Percentiles rank a stretch among this genome's conserved stretches.
These are phyloP conservation scores for Kazachstania africana DNA, from an alignment of 805 yeast genomes.

Conservation along the genomic window DNA sequence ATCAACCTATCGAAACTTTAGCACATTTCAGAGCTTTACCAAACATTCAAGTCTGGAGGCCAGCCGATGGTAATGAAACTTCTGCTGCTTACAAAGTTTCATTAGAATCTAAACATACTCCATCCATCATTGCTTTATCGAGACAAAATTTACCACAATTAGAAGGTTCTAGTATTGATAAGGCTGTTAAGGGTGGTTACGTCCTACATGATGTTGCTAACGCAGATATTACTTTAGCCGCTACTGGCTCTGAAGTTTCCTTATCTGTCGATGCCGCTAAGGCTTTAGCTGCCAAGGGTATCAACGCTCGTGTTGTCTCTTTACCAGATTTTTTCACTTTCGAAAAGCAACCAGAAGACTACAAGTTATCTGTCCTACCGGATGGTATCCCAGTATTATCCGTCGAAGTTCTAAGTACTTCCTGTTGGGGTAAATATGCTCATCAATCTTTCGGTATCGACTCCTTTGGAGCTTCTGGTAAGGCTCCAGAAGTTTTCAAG, in stretches of 20 bases:
- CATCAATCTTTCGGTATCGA: conserved; percentile 94
- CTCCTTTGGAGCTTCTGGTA: conserved; percentile 95
- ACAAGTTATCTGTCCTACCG: conserved; percentile 80
- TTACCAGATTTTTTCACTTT: conserved; percentile 88
- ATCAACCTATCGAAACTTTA: conserved; percentile 82
- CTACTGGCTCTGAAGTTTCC: conserved; percentile 90
- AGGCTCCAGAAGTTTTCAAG: conserved; percentile 72
- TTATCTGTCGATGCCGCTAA: conserved; percentile 75
- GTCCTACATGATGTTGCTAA: conserved; percentile 43
- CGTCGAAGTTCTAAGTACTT: conserved; percentile 83
- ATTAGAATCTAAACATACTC: conserved; percentile 48
- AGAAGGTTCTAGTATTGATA: conserved; percentile 83
- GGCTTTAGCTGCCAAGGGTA: conserved; percentile 37
- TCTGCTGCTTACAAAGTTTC: conserved; percentile 72
- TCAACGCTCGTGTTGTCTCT: conserved; percentile 76
- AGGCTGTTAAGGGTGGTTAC: conserved; percentile 94
- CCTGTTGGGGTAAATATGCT: conserved; percentile 90
- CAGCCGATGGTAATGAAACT: conserved; percentile 85
- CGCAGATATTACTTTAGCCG: conserved; percentile 65
- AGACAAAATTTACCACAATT: conserved; percentile 90
- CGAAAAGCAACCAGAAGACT: conserved; percentile 70
- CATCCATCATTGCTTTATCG: conserved; percentile 64
- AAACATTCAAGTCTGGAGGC: conserved; percentile 80
- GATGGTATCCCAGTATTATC: conserved; percentile 89
- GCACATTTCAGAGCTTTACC: conserved; percentile 82